Evolutionary conservation across 2,329 filamentous ascomycete genomes (phyloP).

Genomic region (Lasiodiplodia hormozganensis): DNA sequence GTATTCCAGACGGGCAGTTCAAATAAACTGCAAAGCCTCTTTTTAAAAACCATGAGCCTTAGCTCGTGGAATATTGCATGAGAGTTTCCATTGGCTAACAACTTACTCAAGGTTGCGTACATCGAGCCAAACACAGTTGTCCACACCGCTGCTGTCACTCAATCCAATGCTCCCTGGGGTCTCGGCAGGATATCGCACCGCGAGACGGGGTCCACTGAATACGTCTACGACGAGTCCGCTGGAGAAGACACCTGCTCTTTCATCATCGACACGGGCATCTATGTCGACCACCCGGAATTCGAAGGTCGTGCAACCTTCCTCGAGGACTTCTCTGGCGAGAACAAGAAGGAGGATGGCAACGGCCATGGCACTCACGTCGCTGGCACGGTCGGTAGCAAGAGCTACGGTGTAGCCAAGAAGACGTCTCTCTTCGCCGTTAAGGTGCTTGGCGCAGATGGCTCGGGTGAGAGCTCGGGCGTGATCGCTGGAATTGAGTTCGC

Average conservation of each 20-base stretch:
- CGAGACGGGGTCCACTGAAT: conserved; percentile 93
- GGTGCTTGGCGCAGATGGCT: conserved; percentile 59
- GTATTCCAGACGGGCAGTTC: not conserved
- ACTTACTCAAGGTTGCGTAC: conserved; percentile 79
- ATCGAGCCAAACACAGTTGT: conserved; percentile 95
- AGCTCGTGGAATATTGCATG: not conserved
- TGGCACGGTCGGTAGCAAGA: conserved; percentile 52
- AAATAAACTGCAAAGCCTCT: not conserved
- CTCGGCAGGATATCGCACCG: conserved; percentile 97
- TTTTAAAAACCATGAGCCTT: not conserved
- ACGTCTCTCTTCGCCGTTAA: conserved; percentile 60
- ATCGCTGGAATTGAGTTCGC: conserved; percentile 59
- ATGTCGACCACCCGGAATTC: conserved; percentile 54
- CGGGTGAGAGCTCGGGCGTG: conserved; percentile 59
- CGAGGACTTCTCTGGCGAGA: conserved; percentile 46
- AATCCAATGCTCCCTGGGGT: conserved; percentile 97
- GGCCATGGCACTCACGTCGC: conserved; percentile 58
- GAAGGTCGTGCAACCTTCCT: conserved; percentile 45
- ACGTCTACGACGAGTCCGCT: conserved; percentile 98
- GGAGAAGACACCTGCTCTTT: conserved; percentile 56
- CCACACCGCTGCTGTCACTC: conserved; percentile 69
- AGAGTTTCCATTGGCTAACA: not conserved
- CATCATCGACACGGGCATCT: conserved; percentile 57
- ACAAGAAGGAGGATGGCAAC: conserved; percentile 44
- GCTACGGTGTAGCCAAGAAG: conserved; percentile 54